These are phyloP conservation scores for Inosperma sp. DNA, from an alignment of 768 basidiomycete genomes.

Conservation along the genomic window DNA sequence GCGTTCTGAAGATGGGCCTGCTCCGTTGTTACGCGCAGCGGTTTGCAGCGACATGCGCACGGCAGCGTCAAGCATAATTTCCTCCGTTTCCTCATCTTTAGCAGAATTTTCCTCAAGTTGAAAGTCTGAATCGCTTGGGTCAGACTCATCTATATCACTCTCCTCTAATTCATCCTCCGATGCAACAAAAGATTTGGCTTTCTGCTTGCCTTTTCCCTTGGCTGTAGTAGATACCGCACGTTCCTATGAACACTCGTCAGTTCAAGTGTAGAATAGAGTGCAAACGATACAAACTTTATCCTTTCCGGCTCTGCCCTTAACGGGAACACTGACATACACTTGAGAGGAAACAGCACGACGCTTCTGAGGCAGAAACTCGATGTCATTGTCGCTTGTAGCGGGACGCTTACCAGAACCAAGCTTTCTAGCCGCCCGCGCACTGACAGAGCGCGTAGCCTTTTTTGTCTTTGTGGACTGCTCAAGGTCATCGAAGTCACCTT, in stretches of 20 bases:
- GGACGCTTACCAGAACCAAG: constrained; percentile 21
- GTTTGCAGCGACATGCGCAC: constrained; percentile 49
- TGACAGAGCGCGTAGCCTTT: constrained; percentile 14
- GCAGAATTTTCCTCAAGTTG: constrained; percentile 35
- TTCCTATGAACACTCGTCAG: constrained; percentile 9
- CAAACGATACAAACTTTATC: neutral
- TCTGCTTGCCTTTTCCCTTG: constrained; percentile 39
- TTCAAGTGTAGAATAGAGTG: neutral
- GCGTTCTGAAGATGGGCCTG: constrained; percentile 34
- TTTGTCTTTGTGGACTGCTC: constrained; percentile 16
- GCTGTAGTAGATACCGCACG: constrained; percentile 12
- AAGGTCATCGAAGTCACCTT: constrained; percentile 21
- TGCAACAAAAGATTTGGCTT: constrained; percentile 20
- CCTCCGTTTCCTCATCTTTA: constrained; percentile 41
- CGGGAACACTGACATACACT: constrained; percentile 34
- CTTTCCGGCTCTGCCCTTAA: neutral
- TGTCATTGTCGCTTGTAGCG: constrained; percentile 23
- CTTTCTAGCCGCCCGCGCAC: constrained; percentile 16
- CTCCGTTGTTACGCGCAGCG: constrained; percentile 26
- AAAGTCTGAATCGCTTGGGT: constrained; percentile 61
- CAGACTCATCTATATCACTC: constrained; percentile 42
- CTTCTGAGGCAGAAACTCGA: constrained; percentile 27
- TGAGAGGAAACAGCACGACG: constrained; percentile 32
- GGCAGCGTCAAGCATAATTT: constrained; percentile 54
- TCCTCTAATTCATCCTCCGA: constrained; percentile 34